These are phyloP conservation scores for Pyrus betulifolia DNA, from an alignment of 306 rosid genomes.

Conservation along the genomic window DNA sequence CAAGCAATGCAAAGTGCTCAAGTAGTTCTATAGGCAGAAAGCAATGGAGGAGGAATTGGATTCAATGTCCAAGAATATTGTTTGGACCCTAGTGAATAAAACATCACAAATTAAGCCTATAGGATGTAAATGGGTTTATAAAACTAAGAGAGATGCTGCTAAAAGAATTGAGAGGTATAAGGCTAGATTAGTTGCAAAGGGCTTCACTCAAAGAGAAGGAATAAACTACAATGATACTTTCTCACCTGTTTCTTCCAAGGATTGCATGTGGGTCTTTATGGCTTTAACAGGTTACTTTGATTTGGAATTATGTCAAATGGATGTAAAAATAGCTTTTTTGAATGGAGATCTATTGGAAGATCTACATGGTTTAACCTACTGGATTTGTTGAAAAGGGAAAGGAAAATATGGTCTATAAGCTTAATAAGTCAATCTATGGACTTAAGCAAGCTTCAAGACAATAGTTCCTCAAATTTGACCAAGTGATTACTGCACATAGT, in stretches of 20 bases:
- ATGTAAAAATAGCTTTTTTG: not conserved
- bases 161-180: too few relatives aligned
- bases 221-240: not conserved
- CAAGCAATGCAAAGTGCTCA: not conserved
- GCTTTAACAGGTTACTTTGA: not conserved
- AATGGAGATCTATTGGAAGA: not conserved
- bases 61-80: too few relatives aligned
- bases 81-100: too few relatives aligned
- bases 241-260: not conserved
- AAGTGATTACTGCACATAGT: not conserved
- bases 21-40: not conserved
- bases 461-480: not conserved
- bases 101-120: too few relatives aligned
- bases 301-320: not conserved
- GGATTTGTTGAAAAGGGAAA: not conserved
- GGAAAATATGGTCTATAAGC: not conserved
- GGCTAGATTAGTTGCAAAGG: not conserved
- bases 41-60: not conserved
- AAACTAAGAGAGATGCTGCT: not conserved
- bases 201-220: not conserved
- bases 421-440: not conserved
- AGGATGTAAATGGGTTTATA: not conserved
- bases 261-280: not conserved
- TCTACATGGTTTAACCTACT: not conserved
- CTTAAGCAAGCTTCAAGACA: not conserved